Conservation (phyloP, 441 rosid species). For the Erysimum cheiri region DNA sequence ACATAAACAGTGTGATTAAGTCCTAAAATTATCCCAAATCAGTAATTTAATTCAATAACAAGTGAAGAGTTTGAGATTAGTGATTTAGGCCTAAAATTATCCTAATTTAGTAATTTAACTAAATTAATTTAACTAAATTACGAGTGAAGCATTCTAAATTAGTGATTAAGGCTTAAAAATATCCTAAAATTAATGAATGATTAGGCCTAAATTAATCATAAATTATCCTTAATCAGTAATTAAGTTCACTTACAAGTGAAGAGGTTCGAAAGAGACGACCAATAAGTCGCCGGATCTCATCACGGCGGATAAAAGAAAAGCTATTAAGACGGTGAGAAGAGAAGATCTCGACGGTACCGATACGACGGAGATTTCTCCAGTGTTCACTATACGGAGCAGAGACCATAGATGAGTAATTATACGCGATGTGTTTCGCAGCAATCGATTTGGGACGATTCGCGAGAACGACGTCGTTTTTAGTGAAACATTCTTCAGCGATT, state of each 20-base stretch:
- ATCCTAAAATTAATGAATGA: neutral
- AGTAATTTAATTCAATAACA: no score
- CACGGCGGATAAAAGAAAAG: slow-evolving; percentile 24
- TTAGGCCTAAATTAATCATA: neutral
- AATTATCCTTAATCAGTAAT: neutral
- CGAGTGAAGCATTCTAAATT: no score
- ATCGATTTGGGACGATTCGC: slow-evolving; percentile 49
- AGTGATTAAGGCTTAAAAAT: neutral
- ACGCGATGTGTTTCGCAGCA: slow-evolving; percentile 46
- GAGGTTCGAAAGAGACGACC: slow-evolving; percentile 27
- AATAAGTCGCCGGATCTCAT: slow-evolving; percentile 37
- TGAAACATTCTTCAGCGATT: slow-evolving; percentile 55
- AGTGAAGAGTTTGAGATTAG: no score
- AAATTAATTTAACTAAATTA: no score
- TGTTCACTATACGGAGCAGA: slow-evolving; percentile 37
- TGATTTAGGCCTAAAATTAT: neutral
- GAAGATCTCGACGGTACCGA: slow-evolving; percentile 39
- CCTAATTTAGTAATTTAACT: no score
- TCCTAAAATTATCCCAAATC: neutral
- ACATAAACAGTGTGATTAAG: neutral
- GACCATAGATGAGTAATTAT: slow-evolving; percentile 19
- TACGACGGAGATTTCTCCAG: slow-evolving; percentile 44
- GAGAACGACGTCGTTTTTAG: slow-evolving; percentile 51
- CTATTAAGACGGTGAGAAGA: slow-evolving; percentile 31
- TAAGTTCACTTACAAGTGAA: slow-evolving; percentile 15